Evolutionary conservation across 2,329 filamentous ascomycete genomes (phyloP).

Genomic region (Paracoccidioides brasiliensis): DNA sequence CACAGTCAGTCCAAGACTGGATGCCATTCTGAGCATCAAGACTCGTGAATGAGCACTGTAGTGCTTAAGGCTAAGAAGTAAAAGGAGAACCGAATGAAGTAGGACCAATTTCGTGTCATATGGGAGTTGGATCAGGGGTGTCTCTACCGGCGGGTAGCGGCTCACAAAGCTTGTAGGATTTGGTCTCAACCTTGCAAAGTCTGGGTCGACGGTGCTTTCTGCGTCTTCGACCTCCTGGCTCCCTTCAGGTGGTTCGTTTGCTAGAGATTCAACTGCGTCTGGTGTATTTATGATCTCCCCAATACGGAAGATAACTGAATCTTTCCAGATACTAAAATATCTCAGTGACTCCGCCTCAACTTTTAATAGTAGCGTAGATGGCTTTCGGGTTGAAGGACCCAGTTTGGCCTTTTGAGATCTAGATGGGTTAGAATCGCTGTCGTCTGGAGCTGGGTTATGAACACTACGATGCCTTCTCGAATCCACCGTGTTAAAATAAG

Average conservation of each 20-base stretch:
- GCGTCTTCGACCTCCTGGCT: background rate
- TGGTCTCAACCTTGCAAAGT: background rate
- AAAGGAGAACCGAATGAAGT: slow-evolving; percentile 57
- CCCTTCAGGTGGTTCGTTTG: background rate
- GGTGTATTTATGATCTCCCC: slow-evolving; percentile 50
- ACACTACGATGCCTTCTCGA: background rate
- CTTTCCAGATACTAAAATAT: slow-evolving; percentile 72
- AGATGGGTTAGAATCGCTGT: background rate
- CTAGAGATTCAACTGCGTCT: background rate
- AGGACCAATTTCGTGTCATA: slow-evolving; percentile 46
- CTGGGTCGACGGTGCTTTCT: background rate
- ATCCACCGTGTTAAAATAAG: slow-evolving; percentile 23
- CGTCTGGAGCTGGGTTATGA: background rate
- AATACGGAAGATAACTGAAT: slow-evolving; percentile 54
- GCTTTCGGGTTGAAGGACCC: slow-evolving; percentile 4
- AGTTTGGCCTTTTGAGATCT: background rate
- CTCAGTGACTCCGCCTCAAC: slow-evolving; percentile 46
- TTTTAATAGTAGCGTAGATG: slow-evolving; percentile 38
- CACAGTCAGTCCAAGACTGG: slow-evolving; percentile 56
- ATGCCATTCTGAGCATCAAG: slow-evolving; percentile 55
- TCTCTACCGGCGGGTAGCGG: slow-evolving; percentile 46
- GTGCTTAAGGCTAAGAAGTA: slow-evolving; percentile 62
- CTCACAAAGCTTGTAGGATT: background rate
- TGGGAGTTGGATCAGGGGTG: slow-evolving; percentile 36
- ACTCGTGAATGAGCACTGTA: slow-evolving; percentile 63